Evolutionary conservation across 2,329 filamentous ascomycete species (phyloP), one percentile per base, ranked within the genome.

Genomic region (Xylaria sp.): DNA sequence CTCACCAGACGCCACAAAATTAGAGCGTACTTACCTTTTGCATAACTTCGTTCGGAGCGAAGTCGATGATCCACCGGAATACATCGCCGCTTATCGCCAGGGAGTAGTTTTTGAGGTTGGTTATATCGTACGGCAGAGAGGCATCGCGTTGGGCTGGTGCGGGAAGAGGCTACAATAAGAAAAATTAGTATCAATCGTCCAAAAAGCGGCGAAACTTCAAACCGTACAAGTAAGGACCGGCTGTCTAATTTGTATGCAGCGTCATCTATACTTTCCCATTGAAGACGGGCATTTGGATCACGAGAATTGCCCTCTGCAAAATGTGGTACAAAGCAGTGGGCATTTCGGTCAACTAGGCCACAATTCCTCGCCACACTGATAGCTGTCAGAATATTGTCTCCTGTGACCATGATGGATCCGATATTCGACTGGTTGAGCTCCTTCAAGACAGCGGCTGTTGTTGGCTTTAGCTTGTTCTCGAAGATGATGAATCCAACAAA

Each of bases 401-500:
- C 96, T 0, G 96, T 99, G 70, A 97, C 97, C 96, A 99, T 99
- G 60, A 97, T 90, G 32, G 92, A 91, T 42, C 93, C 89, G 72
- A 99, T 97, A 64, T 92, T 92, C 7, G 97, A 95, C 61, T 91
- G 85, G 36, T 89, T 86, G 2, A 99, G 86, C 80, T 98, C 94
- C 64, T 92, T 87, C 30, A 99, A 88, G 39, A 98, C 92, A 1
- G 86, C 87, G 1, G 92, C 87, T 0, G 95, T 98, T 21, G 89
- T 94, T 1, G 93, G 90, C 79, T 99, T 99, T 69, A 99, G 83
- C 81, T 99, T 99, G 82, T 99, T 99, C 81, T 99, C 96, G 75
- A 99, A 99, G 62, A 99, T 91, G 77, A 99, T 98, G 81, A 99
- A 99, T 4, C 96, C 96, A 42, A 94, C 87, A 76, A 99, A 98